These are phyloP conservation scores for Toxoplasma gondii DNA, from an alignment of 169 alveolate species.

Conservation along the genomic window DNA sequence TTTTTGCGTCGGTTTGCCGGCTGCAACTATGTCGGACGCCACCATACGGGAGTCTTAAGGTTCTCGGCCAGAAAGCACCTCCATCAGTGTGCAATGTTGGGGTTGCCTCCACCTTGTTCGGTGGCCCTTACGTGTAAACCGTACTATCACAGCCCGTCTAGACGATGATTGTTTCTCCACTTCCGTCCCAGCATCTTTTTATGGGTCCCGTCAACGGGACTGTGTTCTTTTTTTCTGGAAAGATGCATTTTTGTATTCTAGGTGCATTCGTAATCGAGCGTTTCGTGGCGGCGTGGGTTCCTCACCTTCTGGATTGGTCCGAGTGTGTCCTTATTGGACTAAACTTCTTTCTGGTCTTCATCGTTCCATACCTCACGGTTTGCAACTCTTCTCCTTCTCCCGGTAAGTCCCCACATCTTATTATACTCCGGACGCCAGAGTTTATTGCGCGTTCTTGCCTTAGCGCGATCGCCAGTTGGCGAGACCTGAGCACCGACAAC, in stretches of 20 bases:
- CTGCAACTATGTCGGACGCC: slow-evolving; percentile 68
- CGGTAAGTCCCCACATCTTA: slow-evolving; percentile 24
- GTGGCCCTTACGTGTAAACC: too few species aligned
- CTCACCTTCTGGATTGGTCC: slow-evolving; percentile 76
- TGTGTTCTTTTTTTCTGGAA: slow-evolving; percentile 32
- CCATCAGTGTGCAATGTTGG: too few species aligned
- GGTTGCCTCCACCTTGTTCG: too few species aligned
- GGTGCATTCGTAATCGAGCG: slow-evolving; percentile 86
- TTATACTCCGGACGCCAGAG: too few species aligned
- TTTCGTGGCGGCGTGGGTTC: slow-evolving; percentile 74
- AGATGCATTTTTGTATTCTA: slow-evolving; percentile 77
- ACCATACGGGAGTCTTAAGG: neutral
- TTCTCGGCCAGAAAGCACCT: too few species aligned
- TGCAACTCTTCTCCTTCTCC: slow-evolving; percentile 82
- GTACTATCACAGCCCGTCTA: too few species aligned
- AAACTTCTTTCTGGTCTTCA: slow-evolving; percentile 80
- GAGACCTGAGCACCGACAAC: too few species aligned
- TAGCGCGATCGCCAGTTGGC: too few species aligned
- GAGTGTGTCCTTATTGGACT: slow-evolving; percentile 77
- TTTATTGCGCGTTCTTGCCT: too few species aligned
- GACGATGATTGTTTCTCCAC: too few species aligned
- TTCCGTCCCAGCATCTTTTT: too few species aligned
- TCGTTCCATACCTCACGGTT: slow-evolving; percentile 86
- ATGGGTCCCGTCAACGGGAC: too few species aligned
- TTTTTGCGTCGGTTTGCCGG: slow-evolving; percentile 21